These are phyloP conservation scores for Moesziomyces antarcticus DNA, from an alignment of 1,284 basidiomycete genomes.

Conservation along the genomic window DNA sequence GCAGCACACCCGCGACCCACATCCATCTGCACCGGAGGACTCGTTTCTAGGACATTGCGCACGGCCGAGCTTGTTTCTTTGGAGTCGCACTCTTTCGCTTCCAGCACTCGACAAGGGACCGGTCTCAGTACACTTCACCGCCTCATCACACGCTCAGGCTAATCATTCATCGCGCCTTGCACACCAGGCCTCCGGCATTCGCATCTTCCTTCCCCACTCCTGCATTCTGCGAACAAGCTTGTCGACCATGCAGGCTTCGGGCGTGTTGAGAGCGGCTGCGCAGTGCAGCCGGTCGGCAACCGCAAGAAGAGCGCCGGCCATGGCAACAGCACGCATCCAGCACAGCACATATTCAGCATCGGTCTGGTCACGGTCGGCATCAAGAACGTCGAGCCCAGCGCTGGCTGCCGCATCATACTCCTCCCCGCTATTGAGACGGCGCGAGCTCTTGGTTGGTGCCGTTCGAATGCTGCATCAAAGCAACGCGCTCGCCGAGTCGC, in stretches of 20 bases:
- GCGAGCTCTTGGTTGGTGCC: constrained; percentile 17
- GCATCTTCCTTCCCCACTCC: background rate
- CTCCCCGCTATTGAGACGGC: constrained; percentile 8
- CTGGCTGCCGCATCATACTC: background rate
- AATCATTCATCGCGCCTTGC: background rate
- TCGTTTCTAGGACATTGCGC: background rate
- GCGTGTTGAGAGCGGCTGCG: constrained; percentile 22
- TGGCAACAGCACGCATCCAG: constrained; percentile 2
- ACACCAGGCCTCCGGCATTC: background rate
- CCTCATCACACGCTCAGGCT: background rate
- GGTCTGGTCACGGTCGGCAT: background rate
- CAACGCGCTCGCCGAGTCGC: constrained; percentile 14
- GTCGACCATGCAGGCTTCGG: constrained; percentile 21
- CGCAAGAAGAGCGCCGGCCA: constrained; percentile 4
- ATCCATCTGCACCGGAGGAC: background rate
- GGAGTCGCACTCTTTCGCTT: too few relatives aligned
- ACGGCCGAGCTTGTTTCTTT: background rate
- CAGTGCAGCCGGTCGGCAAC: constrained; percentile 18
- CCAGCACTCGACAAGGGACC: background rate
- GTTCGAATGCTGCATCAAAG: constrained; percentile 29
- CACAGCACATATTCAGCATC: background rate
- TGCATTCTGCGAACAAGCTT: background rate
- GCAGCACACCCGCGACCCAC: background rate
- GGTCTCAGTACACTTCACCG: background rate
- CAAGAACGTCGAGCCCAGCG: background rate